Evolutionary conservation across 2,329 filamentous ascomycete species (phyloP).

Genomic region (Colletotrichum plurivorum): DNA sequence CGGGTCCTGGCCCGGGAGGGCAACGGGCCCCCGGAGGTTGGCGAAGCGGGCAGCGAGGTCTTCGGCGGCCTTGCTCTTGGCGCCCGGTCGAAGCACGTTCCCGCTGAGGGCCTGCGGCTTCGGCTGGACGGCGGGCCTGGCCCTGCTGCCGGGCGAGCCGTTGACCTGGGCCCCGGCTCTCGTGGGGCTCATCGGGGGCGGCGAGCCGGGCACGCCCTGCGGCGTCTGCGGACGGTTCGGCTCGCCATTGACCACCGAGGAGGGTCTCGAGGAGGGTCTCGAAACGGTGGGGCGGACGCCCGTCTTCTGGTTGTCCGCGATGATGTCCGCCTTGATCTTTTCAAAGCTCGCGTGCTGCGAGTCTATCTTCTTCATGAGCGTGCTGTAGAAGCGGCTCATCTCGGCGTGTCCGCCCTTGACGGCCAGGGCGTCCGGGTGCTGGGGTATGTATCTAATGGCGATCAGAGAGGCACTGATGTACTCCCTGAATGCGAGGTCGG

Average conservation of each 20-base stretch:
- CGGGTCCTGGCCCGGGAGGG: conserved; percentile 63
- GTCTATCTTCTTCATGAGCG: conserved; percentile 65
- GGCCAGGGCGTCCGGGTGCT: conserved; percentile 80
- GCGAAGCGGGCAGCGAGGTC: conserved; percentile 72
- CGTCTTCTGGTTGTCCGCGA: conserved; percentile 73
- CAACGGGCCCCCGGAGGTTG: conserved; percentile 63
- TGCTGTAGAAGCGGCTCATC: conserved; percentile 62
- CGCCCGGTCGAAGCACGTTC: conserved; percentile 63
- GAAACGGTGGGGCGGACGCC: conserved; percentile 65
- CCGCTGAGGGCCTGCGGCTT: conserved; percentile 79
- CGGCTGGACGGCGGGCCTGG: conserved; percentile 69
- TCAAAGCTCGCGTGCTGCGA: conserved; percentile 66
- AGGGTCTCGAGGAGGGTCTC: conserved; percentile 4
- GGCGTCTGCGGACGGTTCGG: conserved; percentile 28
- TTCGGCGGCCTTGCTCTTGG: conserved; percentile 51
- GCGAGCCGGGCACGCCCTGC: conserved; percentile 42
- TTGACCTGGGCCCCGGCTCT: conserved; percentile 22
- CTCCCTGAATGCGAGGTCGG: conserved; percentile 84
- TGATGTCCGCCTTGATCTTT: conserved; percentile 71
- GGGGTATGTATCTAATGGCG: conserved; percentile 80
- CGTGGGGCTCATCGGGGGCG: conserved; percentile 37
- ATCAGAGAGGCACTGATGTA: conserved; percentile 88
- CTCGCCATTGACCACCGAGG: conserved; percentile 31
- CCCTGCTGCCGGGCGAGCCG: conserved; percentile 45
- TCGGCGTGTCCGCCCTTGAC: conserved; percentile 70